phyloP scores from a whole-genome alignment of 345 rosid species.

The Melaleuca alternifolia region DNA sequence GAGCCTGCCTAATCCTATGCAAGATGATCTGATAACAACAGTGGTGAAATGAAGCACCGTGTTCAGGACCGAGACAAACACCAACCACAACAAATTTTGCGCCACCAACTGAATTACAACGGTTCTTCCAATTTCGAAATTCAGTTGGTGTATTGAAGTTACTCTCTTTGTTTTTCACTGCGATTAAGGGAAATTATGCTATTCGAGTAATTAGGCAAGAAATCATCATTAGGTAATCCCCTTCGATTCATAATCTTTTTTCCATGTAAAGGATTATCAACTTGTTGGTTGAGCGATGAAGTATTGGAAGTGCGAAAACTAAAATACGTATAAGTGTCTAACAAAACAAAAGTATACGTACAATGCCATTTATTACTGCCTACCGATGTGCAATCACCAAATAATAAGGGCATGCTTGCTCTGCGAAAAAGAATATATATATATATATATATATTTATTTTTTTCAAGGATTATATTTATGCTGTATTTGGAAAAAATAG shows the following conservation, averaged over 20 bases:
- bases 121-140: neutral
- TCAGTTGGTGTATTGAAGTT: neutral
- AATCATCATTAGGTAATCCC: neutral
- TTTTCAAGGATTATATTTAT: too few species aligned
- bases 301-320: neutral
- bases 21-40: neutral
- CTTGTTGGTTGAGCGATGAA: neutral
- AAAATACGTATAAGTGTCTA: neutral
- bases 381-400: neutral
- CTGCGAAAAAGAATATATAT: fast-evolving
- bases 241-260: neutral
- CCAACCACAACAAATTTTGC: neutral
- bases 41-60: neutral
- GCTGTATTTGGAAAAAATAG: too few species aligned
- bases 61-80: neutral
- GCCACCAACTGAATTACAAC: neutral
- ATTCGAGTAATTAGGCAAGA: neutral
- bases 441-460: too few species aligned
- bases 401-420: neutral
- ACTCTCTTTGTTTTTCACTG: neutral
- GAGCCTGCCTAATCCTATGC: neutral
- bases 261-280: neutral
- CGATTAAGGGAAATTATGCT: neutral
- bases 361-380: neutral
- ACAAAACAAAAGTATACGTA: neutral